Conservation (phyloP, 345 rosid species). For the Erysimum cheiranthoides region DNA sequence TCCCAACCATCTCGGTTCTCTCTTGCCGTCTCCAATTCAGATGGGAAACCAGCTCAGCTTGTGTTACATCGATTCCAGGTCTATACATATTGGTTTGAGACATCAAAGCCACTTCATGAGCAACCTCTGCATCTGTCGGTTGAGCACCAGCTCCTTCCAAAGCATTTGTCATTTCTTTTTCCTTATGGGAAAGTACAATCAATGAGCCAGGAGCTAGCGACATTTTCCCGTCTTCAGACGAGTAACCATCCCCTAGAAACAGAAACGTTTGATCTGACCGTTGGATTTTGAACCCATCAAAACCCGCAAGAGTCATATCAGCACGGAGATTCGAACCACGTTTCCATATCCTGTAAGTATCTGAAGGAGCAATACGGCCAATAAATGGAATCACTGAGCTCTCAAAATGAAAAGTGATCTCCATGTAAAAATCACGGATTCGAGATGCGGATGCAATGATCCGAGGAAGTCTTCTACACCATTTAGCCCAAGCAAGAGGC, state of each 20-base stretch:
- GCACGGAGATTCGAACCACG: slow-evolving; percentile 99
- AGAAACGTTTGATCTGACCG: slow-evolving; percentile 93
- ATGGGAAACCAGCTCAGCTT: slow-evolving; percentile 92
- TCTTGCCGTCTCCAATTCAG: slow-evolving; percentile 98
- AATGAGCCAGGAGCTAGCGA: slow-evolving; percentile 78
- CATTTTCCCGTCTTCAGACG: slow-evolving; percentile 71
- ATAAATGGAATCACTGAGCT: slow-evolving; percentile 97
- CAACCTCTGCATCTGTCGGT: slow-evolving; percentile 92
- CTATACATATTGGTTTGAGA: slow-evolving; percentile 98
- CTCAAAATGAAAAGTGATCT: slow-evolving; percentile 96
- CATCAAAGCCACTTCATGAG: slow-evolving; percentile 92
- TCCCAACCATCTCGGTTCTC: slow-evolving; percentile 91
- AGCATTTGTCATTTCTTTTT: slow-evolving; percentile 93
- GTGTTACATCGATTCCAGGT: slow-evolving; percentile 99
- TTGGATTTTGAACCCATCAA: slow-evolving; percentile 95
- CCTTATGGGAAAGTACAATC: slow-evolving; percentile 92
- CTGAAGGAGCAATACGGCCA: slow-evolving; percentile 97
- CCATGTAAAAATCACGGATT: slow-evolving; percentile 97
- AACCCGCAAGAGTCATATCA: slow-evolving; percentile 97
- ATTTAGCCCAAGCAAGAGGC: slow-evolving; percentile 99
- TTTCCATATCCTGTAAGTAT: slow-evolving; percentile 98
- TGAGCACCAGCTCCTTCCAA: slow-evolving; percentile 96
- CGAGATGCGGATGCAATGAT: slow-evolving; percentile 83
- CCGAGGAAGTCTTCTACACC: slow-evolving; percentile 97
- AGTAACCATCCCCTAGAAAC: slow-evolving; percentile 88